phyloP scores from a whole-genome alignment of 1,284 basidiomycete genomes.

The Tremellales sp. region DNA sequence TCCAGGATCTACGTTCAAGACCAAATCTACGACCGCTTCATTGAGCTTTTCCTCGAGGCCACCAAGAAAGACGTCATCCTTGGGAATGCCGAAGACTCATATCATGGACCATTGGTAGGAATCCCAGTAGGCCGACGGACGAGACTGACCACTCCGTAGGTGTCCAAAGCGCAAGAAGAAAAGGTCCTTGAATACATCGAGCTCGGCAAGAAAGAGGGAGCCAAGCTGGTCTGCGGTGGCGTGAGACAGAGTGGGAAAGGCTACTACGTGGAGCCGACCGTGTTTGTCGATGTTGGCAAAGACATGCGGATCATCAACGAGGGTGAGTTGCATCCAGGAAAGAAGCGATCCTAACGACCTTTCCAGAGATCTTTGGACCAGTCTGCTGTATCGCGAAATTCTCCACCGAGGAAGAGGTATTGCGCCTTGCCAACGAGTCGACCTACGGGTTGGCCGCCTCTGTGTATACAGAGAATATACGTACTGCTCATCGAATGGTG shows the following conservation, averaged over 20 bases:
- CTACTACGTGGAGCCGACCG: conserved; percentile 46
- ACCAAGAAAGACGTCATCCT: conserved; percentile 63
- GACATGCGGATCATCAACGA: conserved; percentile 22
- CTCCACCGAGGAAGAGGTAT: conserved; percentile 37
- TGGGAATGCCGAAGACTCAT: conserved; percentile 71
- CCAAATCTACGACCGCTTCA: conserved; percentile 71
- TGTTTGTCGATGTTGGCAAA: conserved; percentile 28
- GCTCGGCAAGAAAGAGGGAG: conserved; percentile 72
- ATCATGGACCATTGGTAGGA: conserved; percentile 66
- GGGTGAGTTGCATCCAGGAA: too few species aligned
- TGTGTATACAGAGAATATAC: conserved; percentile 6
- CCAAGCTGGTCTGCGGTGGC: conserved; percentile 68
- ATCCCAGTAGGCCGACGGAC: conserved; percentile 66
- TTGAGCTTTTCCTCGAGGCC: conserved; percentile 61
- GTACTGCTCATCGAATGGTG: conserved; percentile 3
- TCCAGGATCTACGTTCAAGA: conserved; percentile 73
- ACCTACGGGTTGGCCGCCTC: conserved; percentile 68
- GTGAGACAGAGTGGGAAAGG: conserved; percentile 43
- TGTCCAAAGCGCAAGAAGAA: conserved; percentile 78
- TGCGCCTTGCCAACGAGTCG: conserved; percentile 72
- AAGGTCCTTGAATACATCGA: conserved; percentile 82
- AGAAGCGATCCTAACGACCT: neutral
- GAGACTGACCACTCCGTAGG: conserved; percentile 77
- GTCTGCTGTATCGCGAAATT: conserved; percentile 42
- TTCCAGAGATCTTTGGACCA: conserved; percentile 44